A percentile compares a stretch with the other conserved stretches of the same genome.
Conservation (phyloP, 345 rosid genomes). For the Populus nigra region DNA sequence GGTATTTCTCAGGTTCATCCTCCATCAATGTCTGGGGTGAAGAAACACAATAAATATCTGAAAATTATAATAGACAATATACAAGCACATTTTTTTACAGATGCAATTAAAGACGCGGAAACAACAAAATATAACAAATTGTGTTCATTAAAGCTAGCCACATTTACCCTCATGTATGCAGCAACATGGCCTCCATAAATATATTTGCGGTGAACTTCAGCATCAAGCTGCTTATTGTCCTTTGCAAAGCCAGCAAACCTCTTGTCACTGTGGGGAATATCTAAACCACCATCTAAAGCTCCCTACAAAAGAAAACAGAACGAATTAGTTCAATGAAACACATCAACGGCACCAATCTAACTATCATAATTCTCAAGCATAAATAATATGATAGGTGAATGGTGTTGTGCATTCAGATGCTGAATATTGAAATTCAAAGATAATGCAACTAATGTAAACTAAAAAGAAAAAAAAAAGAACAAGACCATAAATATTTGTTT, state of each 20-base stretch:
- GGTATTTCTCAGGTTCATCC: constrained; percentile 78
- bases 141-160: neutral
- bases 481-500: neutral
- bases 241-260: constrained; percentile 80
- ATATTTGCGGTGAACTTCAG: constrained; percentile 77
- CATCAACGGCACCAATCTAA: neutral
- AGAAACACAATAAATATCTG: neutral
- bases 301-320: constrained; percentile 43
- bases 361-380: too few species aligned
- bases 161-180: constrained; percentile 66
- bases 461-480: neutral
- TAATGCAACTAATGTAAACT: neutral
- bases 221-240: constrained; percentile 73
- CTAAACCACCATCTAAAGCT: constrained; percentile 90
- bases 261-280: constrained; percentile 83
- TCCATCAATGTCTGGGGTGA: constrained; percentile 48
- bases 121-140: neutral
- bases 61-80: neutral
- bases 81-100: neutral
- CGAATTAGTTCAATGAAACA: neutral
- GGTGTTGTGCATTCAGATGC: neutral
- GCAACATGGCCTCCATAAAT: constrained; percentile 80
- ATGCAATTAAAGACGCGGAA: neutral
- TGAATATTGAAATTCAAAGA: neutral
- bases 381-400: too few species aligned